phyloP scores from a whole-genome alignment of 768 basidiomycete species.

The Mycena vitilis region DNA sequence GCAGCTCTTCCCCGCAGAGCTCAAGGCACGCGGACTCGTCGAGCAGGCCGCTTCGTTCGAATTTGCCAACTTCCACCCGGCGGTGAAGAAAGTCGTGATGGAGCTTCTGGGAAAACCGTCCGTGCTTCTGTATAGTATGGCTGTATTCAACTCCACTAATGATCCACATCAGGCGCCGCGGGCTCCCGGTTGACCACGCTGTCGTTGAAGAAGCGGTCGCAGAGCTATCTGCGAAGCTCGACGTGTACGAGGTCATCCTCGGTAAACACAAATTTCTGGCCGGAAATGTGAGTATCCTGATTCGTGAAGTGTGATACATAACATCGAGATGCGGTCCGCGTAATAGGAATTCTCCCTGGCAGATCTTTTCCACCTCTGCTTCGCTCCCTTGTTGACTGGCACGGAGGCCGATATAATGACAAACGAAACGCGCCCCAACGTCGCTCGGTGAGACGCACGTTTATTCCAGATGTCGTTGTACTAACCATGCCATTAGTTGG shows the following conservation, averaged over 20 bases:
- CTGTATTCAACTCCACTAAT: background rate
- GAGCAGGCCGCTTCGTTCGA: background rate
- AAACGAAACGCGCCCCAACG: background rate
- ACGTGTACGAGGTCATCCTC: background rate
- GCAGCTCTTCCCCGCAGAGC: background rate
- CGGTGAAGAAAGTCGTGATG: background rate
- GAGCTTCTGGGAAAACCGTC: too few relatives aligned
- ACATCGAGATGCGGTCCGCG: background rate
- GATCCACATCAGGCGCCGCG: background rate
- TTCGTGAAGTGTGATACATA: too few relatives aligned
- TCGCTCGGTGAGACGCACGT: background rate
- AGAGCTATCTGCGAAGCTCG: background rate
- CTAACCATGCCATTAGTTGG: background rate
- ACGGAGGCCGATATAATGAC: background rate
- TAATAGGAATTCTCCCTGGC: background rate
- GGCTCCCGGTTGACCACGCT: background rate
- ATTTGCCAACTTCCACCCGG: background rate
- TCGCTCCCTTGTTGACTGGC: background rate
- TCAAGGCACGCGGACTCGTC: background rate
- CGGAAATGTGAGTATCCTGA: too few relatives aligned
- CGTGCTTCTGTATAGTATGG: background rate
- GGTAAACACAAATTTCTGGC: conserved; percentile 2
- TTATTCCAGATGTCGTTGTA: background rate
- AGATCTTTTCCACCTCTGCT: background rate
- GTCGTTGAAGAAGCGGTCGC: background rate